Conservation (phyloP, 2,329 filamentous ascomycete genomes). For the Colletotrichum kahawae region DNA sequence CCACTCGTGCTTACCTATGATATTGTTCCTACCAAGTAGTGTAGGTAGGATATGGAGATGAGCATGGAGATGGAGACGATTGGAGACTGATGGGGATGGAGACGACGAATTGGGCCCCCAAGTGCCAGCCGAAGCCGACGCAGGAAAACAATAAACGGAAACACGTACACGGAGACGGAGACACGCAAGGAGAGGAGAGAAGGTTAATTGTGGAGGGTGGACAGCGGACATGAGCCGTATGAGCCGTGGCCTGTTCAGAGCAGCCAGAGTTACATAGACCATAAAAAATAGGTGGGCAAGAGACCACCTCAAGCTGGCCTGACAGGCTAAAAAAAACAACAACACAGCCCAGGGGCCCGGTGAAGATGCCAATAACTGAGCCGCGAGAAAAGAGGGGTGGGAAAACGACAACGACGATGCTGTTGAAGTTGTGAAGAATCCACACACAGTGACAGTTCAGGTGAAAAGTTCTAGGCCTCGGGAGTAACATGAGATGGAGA, state of each 20-base stretch:
- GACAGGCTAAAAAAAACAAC: background rate
- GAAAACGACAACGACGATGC: background rate
- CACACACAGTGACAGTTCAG: background rate
- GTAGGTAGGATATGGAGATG: slow-evolving; percentile 9
- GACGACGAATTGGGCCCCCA: slow-evolving; percentile 13
- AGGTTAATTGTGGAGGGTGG: background rate
- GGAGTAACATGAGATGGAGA: background rate
- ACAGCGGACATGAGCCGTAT: background rate
- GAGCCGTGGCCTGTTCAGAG: background rate
- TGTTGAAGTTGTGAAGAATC: background rate
- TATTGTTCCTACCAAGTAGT: background rate
- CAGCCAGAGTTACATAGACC: background rate
- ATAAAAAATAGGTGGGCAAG: background rate
- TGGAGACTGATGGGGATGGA: background rate
- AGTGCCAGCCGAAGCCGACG: background rate
- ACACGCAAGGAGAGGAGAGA: background rate
- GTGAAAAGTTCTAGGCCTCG: background rate
- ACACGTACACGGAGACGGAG: background rate
- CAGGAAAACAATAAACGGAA: background rate
- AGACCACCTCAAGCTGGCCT: background rate
- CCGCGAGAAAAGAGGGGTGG: background rate
- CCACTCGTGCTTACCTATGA: slow-evolving; percentile 10
- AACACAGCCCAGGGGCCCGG: background rate
- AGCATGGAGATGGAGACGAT: slow-evolving; percentile 1
- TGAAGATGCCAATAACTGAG: background rate